These are phyloP conservation scores for Colletotrichum simmondsii DNA, from an alignment of 2,329 filamentous ascomycete species.

Conservation along the genomic window DNA sequence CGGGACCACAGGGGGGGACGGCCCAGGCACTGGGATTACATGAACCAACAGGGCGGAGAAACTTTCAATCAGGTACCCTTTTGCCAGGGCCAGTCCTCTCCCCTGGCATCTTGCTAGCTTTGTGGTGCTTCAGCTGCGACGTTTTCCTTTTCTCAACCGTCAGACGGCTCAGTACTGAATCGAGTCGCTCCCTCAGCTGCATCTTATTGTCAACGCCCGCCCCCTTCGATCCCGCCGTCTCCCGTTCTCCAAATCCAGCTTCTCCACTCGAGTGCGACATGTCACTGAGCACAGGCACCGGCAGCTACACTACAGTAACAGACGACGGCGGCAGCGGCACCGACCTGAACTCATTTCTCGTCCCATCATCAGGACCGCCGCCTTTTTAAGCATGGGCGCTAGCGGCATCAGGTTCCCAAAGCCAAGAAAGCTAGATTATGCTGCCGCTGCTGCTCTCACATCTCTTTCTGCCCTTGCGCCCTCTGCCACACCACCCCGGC, in stretches of 20 bases:
- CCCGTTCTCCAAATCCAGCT: slow-evolving; percentile 11
- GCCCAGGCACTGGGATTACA: slow-evolving; percentile 1
- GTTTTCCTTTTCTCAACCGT: neutral
- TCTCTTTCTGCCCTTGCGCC: neutral
- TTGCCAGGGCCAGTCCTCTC: neutral
- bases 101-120: neutral
- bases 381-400: slow-evolving; percentile 28
- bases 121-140: neutral
- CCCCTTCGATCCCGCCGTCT: slow-evolving; percentile 22
- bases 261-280: slow-evolving; percentile 24
- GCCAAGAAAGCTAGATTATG: slow-evolving; percentile 34
- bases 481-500: neutral
- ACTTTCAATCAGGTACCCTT: slow-evolving; percentile 2
- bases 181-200: slow-evolving; percentile 5
- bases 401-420: slow-evolving; percentile 29
- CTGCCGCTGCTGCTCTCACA: neutral
- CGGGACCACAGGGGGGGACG: neutral
- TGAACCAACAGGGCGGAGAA: slow-evolving; percentile 27
- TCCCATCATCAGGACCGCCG: slow-evolving; percentile 28
- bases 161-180: neutral
- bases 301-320: neutral
- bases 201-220: slow-evolving; percentile 14
- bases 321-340: slow-evolving; percentile 4
- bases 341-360: slow-evolving; percentile 30
- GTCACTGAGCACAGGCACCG: slow-evolving; percentile 10